Conservation (phyloP, 768 basidiomycete genomes). For the Xerocomus brunneocitrinus region DNA sequence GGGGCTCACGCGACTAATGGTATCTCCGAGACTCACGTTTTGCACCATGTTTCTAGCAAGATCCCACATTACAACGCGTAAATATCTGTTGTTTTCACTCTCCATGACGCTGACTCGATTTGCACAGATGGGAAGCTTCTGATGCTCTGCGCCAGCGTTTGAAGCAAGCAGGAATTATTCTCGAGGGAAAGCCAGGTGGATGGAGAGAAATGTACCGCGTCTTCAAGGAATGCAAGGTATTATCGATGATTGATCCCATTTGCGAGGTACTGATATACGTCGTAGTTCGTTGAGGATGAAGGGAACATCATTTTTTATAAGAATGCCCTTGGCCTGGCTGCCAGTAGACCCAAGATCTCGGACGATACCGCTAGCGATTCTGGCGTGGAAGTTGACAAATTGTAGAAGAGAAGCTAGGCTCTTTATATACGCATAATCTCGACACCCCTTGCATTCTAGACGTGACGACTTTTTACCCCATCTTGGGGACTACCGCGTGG, state of each 20-base stretch:
- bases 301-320: conserved; percentile 90
- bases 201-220: conserved; percentile 80
- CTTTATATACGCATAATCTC: conserved; percentile 4
- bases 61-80: conserved; percentile 93
- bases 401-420: conserved; percentile 20
- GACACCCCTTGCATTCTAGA: conserved; percentile 9
- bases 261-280: background rate
- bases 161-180: conserved; percentile 50
- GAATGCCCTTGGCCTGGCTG: conserved; percentile 76
- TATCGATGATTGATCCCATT: background rate
- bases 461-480: background rate
- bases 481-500: background rate
- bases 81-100: conserved; percentile 12
- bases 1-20: conserved; percentile 85
- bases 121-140: conserved; percentile 79
- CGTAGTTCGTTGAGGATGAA: conserved; percentile 87
- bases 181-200: conserved; percentile 71
- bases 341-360: conserved; percentile 59
- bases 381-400: conserved; percentile 52
- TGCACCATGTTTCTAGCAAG: conserved; percentile 90
- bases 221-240: conserved; percentile 70
- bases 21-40: conserved; percentile 90
- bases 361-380: conserved; percentile 61
- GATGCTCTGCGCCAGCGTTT: conserved; percentile 76
- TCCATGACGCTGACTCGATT: background rate